Conservation (phyloP, 192 early-diverging fungal species). For the Backusella liffmaniae region DNA sequence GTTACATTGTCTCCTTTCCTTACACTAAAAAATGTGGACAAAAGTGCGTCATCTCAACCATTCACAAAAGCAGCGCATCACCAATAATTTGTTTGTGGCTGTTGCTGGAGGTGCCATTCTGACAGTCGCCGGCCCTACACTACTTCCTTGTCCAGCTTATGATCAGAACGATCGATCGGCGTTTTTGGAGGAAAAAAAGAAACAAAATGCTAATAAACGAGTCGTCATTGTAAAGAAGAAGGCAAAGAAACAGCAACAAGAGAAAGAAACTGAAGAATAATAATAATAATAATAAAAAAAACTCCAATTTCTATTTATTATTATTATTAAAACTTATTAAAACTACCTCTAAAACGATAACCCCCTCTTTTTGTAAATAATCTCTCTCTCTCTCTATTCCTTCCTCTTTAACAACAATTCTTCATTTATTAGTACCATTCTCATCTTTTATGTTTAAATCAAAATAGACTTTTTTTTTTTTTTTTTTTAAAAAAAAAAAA, state of each 20-base stretch:
- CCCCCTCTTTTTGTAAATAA: neutral
- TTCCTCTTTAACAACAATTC: neutral
- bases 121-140: constrained; percentile 50
- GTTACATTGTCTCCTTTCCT: neutral
- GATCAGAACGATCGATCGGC: constrained; percentile 39
- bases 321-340: neutral
- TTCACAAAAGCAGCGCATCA: constrained; percentile 48
- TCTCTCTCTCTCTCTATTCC: neutral
- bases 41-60: constrained; percentile 45
- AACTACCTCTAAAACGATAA: neutral
- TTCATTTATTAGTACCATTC: neutral
- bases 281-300: neutral
- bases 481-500: no score
- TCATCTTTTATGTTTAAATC: neutral
- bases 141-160: constrained; percentile 55
- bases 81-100: constrained; percentile 47
- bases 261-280: neutral
- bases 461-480: neutral
- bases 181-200: constrained; percentile 21
- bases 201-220: constrained; percentile 1
- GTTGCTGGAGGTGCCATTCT: constrained; percentile 51
- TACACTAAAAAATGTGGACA: constrained; percentile 12
- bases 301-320: no score
- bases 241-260: neutral
- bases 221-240: constrained; percentile 9